Evolutionary conservation across 345 rosid species (phyloP), one percentile per base, ranked within the genome.

Genomic region (Boechera retrofracta): DNA sequence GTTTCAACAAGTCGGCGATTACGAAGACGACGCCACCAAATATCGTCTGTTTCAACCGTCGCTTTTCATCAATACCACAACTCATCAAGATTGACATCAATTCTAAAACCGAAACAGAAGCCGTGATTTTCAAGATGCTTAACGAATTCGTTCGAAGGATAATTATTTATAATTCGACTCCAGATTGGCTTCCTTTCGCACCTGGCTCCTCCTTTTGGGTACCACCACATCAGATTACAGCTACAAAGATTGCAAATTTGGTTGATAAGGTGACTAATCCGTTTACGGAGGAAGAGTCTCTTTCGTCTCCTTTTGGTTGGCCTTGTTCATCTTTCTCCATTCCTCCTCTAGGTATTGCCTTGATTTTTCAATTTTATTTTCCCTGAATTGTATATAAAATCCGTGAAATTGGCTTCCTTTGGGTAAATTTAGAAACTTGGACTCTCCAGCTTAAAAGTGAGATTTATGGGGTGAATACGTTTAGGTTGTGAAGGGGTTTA

Each of bases 121-220:
- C 82, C 0, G 82, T 74, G 55, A 38, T 69, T 32, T 52, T 72
- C 18, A 72, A 69, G 70, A 79, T 67, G 71, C 72, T 86, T 7
- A 83, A 84, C 72, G 86, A 82, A 1, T 68, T 81, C 44, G 59
- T 86, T 36, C 67, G 83, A 6, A 78, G 79, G 52, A 48, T 81
- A 54, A 60, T 75, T n/a, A 81, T 86, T 29, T 78, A 75, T 35
- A 83, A 79, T 10, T 81, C 86, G 12, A 64, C 86, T 5, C 86
- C 89, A 0, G 82, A 83, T 68, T 86, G 87, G 87, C 84, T 86
- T 2, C 85, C 85, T 56, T 81, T 86, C 44, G 33, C 81, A 0
- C 86, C 86, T 5, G 89, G 86, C 3, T 74, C 82, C 10, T 86
- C 89, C 38, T 86, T 84, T 56, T 83, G 85, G 84, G 87, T 86